Conservation (phyloP, 1,284 basidiomycete genomes). For the Fomes fomentarius region DNA sequence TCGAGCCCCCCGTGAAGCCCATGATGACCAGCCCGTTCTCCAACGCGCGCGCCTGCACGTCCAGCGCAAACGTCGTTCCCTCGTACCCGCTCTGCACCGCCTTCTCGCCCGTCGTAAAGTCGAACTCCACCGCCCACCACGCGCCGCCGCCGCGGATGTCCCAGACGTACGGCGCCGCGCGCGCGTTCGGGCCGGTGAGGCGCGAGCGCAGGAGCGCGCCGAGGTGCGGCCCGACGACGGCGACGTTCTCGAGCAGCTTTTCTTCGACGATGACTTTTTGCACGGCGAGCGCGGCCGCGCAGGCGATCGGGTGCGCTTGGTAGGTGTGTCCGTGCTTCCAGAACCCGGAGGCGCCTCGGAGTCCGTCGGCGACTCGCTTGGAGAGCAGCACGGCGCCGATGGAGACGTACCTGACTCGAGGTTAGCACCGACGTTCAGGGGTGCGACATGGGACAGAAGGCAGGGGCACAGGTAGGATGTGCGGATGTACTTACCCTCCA, state of each 20-base stretch:
- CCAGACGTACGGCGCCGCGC: conserved; percentile 67
- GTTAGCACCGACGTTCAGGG: not conserved
- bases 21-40: conserved; percentile 70
- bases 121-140: conserved; percentile 86
- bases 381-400: conserved; percentile 82
- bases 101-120: conserved; percentile 49
- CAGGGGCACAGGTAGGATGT: too few relatives aligned
- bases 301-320: conserved; percentile 73
- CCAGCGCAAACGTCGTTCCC: conserved; percentile 56
- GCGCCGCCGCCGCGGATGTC: conserved; percentile 80
- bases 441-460: too few relatives aligned
- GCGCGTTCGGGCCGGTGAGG: conserved; percentile 55
- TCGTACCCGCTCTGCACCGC: conserved; percentile 48
- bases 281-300: conserved; percentile 80
- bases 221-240: conserved; percentile 64
- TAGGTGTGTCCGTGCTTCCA: conserved; percentile 90
- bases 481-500: conserved; percentile 63
- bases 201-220: conserved; percentile 56
- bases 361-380: conserved; percentile 69
- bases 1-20: conserved; percentile 72
- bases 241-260: conserved; percentile 69
- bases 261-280: conserved; percentile 72
- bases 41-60: conserved; percentile 67
- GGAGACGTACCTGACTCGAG: conserved; percentile 65
- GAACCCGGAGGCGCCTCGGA: conserved; percentile 66